A percentile compares a stretch with the other conserved stretches of the same genome.
phyloP scores from a whole-genome alignment of 306 rosid species.

The Notholithocarpus densiflorus region DNA sequence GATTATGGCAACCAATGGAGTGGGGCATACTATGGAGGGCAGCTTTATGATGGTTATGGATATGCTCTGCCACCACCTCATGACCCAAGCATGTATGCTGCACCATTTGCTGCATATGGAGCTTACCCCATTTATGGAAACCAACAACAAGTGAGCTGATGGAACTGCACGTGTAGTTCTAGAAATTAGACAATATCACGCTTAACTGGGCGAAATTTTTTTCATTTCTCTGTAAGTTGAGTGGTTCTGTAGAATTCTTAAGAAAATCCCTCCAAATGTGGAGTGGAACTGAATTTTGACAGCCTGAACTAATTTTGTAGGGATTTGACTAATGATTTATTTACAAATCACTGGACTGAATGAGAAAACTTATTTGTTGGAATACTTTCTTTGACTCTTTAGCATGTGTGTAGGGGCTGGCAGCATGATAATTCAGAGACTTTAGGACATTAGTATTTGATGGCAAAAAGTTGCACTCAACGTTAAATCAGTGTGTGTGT shows the following conservation, averaged over 20 bases:
- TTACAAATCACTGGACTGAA: conserved; percentile 37
- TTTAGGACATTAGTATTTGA: no score
- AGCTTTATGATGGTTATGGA: conserved; percentile 82
- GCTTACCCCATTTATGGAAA: conserved; percentile 80
- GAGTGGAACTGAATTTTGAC: conserved; percentile 89
- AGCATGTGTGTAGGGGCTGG: no score
- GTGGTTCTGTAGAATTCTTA: conserved; percentile 43
- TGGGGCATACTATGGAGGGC: conserved; percentile 77
- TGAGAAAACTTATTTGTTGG: conserved; percentile 32
- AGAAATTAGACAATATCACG: conserved; percentile 26
- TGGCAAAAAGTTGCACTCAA: no score
- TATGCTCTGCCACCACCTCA: conserved; percentile 74
- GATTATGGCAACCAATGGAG: conserved; percentile 73
- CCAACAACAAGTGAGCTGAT: conserved; percentile 94
- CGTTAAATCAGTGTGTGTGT: no score
- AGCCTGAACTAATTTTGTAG: conserved; percentile 50
- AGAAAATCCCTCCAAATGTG: conserved; percentile 64
- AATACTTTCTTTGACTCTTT: conserved; percentile 25
- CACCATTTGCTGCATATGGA: conserved; percentile 62
- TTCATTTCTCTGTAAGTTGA: conserved; percentile 43
- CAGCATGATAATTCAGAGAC: no score
- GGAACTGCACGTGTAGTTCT: conserved; percentile 31
- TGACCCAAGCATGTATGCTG: conserved; percentile 77
- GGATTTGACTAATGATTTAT: conserved; percentile 58
- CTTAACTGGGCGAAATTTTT: conserved; percentile 27